Percentiles rank a stretch among this genome's conserved stretches.
These are phyloP conservation scores for Ganoderma boninense DNA, from an alignment of 1,284 basidiomycete species.

Conservation along the genomic window DNA sequence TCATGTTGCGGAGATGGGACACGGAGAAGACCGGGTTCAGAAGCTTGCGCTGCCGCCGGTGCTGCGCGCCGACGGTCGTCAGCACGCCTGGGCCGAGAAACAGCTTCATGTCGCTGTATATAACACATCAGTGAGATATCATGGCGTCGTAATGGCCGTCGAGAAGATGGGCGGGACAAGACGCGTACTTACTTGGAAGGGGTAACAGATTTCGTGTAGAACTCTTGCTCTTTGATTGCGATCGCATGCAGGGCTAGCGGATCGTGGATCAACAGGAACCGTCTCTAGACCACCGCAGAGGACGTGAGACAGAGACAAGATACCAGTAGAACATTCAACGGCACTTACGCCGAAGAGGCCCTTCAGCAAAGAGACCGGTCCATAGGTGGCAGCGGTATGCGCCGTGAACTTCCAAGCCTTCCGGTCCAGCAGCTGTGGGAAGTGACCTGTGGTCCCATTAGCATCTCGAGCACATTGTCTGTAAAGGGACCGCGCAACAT, in stretches of 20 bases:
- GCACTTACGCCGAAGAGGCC: neutral
- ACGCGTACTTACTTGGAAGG: constrained; percentile 12
- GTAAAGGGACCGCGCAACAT: neutral
- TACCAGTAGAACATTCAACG: neutral
- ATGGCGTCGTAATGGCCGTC: neutral
- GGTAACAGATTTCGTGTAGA: constrained; percentile 12
- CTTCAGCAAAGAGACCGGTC: neutral
- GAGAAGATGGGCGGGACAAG: no score
- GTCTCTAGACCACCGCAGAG: neutral
- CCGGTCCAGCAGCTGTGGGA: neutral
- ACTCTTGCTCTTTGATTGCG: constrained; percentile 46
- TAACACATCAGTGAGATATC: neutral
- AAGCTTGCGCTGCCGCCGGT: constrained; percentile 28
- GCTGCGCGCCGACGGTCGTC: constrained; percentile 18
- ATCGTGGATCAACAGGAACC: constrained; percentile 30
- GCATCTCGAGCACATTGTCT: neutral
- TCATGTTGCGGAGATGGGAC: constrained; percentile 27
- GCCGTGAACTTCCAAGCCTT: neutral
- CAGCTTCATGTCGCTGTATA: constrained; percentile 15
- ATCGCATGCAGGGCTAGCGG: constrained; percentile 49
- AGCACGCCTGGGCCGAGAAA: constrained; percentile 24
- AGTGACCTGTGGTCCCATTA: neutral
- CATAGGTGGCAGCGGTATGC: neutral
- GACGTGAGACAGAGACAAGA: neutral
- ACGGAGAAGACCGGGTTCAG: constrained; percentile 30